Conservation (phyloP, 441 rosid genomes). For the Dalechampia spathulata region DNA sequence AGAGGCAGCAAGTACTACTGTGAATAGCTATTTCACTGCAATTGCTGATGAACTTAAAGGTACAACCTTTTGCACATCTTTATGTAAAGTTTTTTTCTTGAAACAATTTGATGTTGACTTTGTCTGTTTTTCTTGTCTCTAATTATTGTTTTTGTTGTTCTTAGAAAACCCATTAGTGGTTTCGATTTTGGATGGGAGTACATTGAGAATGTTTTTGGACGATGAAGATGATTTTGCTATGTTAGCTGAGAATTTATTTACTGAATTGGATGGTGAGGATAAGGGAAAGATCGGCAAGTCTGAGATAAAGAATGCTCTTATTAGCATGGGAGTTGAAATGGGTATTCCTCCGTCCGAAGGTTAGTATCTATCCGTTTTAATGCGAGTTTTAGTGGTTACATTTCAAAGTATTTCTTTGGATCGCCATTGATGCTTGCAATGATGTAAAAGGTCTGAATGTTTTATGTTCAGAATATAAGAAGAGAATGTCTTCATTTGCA, state of each 20-base stretch:
- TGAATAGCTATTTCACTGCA: conserved; percentile 40
- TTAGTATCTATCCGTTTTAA: conserved; percentile 13
- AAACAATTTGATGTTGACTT: conserved; percentile 4
- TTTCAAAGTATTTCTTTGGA: not conserved
- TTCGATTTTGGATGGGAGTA: conserved; percentile 59
- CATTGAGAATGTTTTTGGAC: conserved; percentile 46
- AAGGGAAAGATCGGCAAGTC: conserved; percentile 65
- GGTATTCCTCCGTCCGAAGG: conserved; percentile 83
- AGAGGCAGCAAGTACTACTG: conserved; percentile 30
- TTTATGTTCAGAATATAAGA: not conserved
- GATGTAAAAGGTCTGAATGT: not conserved
- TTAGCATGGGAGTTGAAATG: conserved; percentile 71
- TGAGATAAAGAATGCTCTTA: conserved; percentile 48
- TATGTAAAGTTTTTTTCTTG: no score
- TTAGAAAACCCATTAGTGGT: conserved; percentile 59
- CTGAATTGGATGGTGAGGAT: conserved; percentile 75
- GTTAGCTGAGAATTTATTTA: conserved; percentile 79
- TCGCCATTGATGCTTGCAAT: not conserved
- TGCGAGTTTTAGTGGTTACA: not conserved
- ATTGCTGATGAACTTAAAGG: conserved; percentile 62
- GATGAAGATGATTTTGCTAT: conserved; percentile 93
- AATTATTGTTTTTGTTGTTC: not conserved
- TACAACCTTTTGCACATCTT: conserved; percentile 4
- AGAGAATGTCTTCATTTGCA: not conserved
- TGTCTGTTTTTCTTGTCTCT: not conserved